phyloP scores from a whole-genome alignment of 2,329 filamentous ascomycete species.

The Amylocarpus encephaloides region DNA sequence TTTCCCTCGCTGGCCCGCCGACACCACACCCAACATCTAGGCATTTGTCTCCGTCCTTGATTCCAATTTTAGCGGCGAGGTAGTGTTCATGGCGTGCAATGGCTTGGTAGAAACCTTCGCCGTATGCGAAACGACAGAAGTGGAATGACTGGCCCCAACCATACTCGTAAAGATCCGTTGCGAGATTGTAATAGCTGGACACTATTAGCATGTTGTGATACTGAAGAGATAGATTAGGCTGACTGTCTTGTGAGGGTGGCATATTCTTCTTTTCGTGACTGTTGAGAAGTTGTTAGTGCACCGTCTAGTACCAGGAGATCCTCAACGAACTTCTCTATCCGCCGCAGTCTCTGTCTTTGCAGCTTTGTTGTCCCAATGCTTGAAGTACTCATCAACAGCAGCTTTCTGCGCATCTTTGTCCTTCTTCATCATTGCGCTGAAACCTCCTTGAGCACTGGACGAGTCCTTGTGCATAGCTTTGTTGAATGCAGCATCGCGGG shows the following conservation, averaged over 20 bases:
- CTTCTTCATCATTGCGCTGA: constrained; percentile 82
- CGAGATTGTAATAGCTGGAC: constrained; percentile 85
- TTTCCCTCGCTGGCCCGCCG: constrained; percentile 89
- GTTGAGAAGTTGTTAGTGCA: constrained; percentile 15
- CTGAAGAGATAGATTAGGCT: constrained; percentile 28
- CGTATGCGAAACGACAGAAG: constrained; percentile 88
- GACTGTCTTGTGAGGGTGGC: constrained; percentile 91
- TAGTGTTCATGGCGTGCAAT: constrained; percentile 98
- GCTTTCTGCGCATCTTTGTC: constrained; percentile 70
- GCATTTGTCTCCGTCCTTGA: constrained; percentile 82
- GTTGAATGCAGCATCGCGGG: constrained; percentile 85
- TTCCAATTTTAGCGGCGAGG: constrained; percentile 81
- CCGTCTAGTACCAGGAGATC: background rate
- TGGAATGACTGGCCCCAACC: constrained; percentile 97
- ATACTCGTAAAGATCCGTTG: constrained; percentile 93
- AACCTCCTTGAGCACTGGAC: constrained; percentile 61
- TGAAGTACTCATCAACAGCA: constrained; percentile 90
- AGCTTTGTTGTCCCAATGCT: constrained; percentile 88
- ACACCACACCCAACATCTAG: constrained; percentile 97
- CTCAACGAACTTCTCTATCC: constrained; percentile 58
- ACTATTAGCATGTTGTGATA: constrained; percentile 13
- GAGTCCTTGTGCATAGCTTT: constrained; percentile 75
- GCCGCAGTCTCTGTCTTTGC: constrained; percentile 76
- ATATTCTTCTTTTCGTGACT: constrained; percentile 81
- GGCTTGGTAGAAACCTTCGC: constrained; percentile 83